Evolutionary conservation across 169 alveolate genomes (phyloP).

Genomic region (Eimeria maxima): DNA sequence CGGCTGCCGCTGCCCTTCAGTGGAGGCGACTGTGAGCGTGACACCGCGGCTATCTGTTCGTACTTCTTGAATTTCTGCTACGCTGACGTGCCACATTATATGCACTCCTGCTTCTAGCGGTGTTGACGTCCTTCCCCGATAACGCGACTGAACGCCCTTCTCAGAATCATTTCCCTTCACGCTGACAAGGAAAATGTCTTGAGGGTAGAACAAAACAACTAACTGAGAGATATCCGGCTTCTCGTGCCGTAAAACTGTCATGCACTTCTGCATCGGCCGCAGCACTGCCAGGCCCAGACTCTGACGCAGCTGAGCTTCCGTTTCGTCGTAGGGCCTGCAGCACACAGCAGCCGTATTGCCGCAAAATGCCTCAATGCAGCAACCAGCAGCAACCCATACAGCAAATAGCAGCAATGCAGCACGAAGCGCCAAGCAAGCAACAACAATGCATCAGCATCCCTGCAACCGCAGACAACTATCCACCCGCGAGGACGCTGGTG

Average conservation of each 20-base stretch:
- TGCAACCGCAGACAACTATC: too few species aligned
- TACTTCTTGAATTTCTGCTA: slow-evolving; percentile 27
- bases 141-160: background rate
- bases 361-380: background rate
- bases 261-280: slow-evolving; percentile 75
- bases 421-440: too few species aligned
- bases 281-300: slow-evolving; percentile 67
- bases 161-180: background rate
- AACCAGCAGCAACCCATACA: too few species aligned
- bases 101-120: background rate
- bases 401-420: too few species aligned
- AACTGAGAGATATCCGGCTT: slow-evolving; percentile 19
- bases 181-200: slow-evolving; percentile 52
- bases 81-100: slow-evolving; percentile 74
- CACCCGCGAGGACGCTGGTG: too few species aligned
- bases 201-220: slow-evolving; percentile 77
- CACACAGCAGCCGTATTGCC: background rate
- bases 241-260: slow-evolving; percentile 63
- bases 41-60: slow-evolving; percentile 36
- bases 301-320: slow-evolving; percentile 80
- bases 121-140: too few species aligned
- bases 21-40: background rate
- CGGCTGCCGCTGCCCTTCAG: background rate
- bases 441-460: too few species aligned
- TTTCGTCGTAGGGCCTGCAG: slow-evolving; percentile 81